Conservation (phyloP, 331 rosid genomes). For the Acacia pycnantha region DNA sequence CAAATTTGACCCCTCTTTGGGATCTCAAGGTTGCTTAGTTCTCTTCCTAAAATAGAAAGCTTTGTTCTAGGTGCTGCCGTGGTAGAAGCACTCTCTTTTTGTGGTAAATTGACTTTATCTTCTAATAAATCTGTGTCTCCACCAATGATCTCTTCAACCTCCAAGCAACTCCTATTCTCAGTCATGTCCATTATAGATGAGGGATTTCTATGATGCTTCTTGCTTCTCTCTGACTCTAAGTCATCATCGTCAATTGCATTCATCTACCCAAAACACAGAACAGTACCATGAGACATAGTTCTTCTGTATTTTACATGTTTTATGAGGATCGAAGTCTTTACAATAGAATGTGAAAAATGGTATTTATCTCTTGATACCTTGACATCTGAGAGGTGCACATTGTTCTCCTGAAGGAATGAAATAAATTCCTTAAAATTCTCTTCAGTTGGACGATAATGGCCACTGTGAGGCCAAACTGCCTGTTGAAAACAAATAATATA, state of each 20-base stretch:
- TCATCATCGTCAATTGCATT: slow-evolving; percentile 51
- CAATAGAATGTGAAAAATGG: background rate
- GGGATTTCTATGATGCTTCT: slow-evolving; percentile 45
- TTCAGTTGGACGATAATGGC: slow-evolving; percentile 71
- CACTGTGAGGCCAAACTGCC: slow-evolving; percentile 86
- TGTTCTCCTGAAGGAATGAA: slow-evolving; percentile 60
- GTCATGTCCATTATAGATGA: slow-evolving; percentile 52
- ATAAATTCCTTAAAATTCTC: slow-evolving; percentile 60
- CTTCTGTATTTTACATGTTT: background rate
- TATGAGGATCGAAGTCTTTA: background rate
- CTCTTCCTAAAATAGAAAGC: slow-evolving; percentile 14
- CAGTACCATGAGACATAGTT: slow-evolving; percentile 11
- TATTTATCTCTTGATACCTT: slow-evolving; percentile 39
- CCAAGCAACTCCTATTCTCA: slow-evolving; percentile 33
- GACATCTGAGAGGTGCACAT: slow-evolving; percentile 55
- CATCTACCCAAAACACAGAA: slow-evolving; percentile 40
- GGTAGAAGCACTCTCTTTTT: slow-evolving; percentile 13
- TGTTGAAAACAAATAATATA: slow-evolving; percentile 26
- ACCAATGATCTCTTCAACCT: slow-evolving; percentile 28
- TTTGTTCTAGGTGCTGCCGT: slow-evolving; percentile 27
- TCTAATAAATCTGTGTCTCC: slow-evolving; percentile 28
- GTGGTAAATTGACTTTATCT: slow-evolving; percentile 27
- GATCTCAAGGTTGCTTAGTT: slow-evolving; percentile 43
- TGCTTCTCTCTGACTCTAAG: slow-evolving; percentile 37
- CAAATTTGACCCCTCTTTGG: slow-evolving; percentile 30